Evolutionary conservation across 2,329 filamentous ascomycete species (phyloP).

Genomic region (Cercospora berteroae): DNA sequence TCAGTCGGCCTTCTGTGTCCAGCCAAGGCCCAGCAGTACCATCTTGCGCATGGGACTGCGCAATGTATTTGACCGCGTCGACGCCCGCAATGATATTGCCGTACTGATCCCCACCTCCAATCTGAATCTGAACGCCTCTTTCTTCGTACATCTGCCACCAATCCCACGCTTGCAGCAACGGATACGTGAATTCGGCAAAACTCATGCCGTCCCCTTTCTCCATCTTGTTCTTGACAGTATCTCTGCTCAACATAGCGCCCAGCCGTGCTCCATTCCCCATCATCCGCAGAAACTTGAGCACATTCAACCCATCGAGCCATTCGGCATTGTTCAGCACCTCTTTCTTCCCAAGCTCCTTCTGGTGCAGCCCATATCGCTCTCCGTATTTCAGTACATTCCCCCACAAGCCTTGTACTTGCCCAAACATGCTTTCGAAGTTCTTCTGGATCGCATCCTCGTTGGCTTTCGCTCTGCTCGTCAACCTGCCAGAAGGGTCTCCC

Average conservation of each 20-base stretch:
- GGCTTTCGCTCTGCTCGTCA: constrained; percentile 59
- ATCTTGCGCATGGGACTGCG: constrained; percentile 43
- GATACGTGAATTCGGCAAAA: constrained; percentile 89
- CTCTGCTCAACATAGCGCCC: constrained; percentile 81
- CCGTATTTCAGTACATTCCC: constrained; percentile 67
- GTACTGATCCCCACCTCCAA: constrained; percentile 93
- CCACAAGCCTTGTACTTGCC: constrained; percentile 72
- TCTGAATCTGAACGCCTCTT: constrained; percentile 73
- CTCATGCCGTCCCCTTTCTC: constrained; percentile 89
- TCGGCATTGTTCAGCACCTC: constrained; percentile 75
- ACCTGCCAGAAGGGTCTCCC: constrained; percentile 72
- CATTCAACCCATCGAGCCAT: constrained; percentile 72
- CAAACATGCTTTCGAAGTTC: constrained; percentile 67
- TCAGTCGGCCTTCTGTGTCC: constrained; percentile 39
- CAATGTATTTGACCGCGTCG: constrained; percentile 75
- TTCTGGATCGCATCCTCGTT: constrained; percentile 54
- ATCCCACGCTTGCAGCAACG: constrained; percentile 91
- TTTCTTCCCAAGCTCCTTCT: constrained; percentile 64
- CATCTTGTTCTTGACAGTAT: constrained; percentile 86
- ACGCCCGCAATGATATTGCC: constrained; percentile 93
- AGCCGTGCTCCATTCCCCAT: constrained; percentile 73
- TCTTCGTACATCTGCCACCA: constrained; percentile 84
- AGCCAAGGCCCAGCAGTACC: constrained; percentile 19
- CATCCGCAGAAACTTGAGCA: constrained; percentile 72
- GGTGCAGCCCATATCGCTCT: constrained; percentile 60